Evolutionary conservation across 208 protist genomes (phyloP), one percentile per base, ranked within the genome.

Genomic region (Herpetomonas samuelpessoai): DNA sequence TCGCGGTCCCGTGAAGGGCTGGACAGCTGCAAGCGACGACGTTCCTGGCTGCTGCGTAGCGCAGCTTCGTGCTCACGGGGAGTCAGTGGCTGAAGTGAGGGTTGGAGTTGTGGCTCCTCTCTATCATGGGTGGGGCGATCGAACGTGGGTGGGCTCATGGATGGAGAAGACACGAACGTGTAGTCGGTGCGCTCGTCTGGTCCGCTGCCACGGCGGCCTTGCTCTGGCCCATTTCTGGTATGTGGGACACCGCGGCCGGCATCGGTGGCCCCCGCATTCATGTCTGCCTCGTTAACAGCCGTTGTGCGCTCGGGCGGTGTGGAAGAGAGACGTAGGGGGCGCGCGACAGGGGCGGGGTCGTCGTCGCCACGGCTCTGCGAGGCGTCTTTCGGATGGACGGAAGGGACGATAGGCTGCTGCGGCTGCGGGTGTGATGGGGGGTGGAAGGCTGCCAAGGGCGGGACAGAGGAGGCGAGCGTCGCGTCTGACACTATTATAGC

Each of bases 251-350:
- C n/a, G n/a, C n/a, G n/a, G 35, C 9, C 35, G 14, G 35, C 35
- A 14, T 41, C 35, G 35, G 35, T 41, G 35, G 35, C 35, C 6
- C 35, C 35, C 6, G 35, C 35, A 14, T 41, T 14, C 9, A 41
- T 41, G 35, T 41, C 35, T 14, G 35, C 35, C 18, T 65, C 52
- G n/a, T 45, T 54, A 19, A 39, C 19, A 14, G 61, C 60, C 3
- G 49, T 53, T 41, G 56, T 52, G 30, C 59, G 68, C 55, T 68
- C 59, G 7, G 60, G 66, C 16, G 68, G 68, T 12, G 68, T 70
- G 4, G 62, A 58, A n/a, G 67, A 73, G n/a, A 79, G 62, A 19
- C 68, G 73, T 30, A 79, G 48, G 21, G 73, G 67, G 27, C 73
- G 68, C 3, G 73, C 63, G 18, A 79, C 73, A 3, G 73, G 7